phyloP scores from a whole-genome alignment of 1,284 basidiomycete species.

The Cerioporus squamosus region DNA sequence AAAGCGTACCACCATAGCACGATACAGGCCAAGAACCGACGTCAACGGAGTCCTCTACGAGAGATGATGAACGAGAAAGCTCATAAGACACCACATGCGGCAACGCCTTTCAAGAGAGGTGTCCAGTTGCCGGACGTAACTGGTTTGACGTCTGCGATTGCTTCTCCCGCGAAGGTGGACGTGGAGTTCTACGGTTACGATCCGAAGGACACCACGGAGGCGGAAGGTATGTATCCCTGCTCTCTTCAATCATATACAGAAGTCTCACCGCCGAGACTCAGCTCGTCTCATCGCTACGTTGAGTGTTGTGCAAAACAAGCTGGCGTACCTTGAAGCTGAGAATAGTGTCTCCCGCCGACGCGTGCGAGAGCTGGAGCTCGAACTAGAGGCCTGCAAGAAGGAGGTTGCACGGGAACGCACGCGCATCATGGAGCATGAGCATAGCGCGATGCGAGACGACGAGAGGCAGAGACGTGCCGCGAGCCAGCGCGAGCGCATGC shows the following conservation, averaged over 20 bases:
- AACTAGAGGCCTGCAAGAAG: slow-evolving; percentile 76
- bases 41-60: slow-evolving; percentile 25
- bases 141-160: slow-evolving; percentile 74
- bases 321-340: slow-evolving; percentile 76
- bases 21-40: slow-evolving; percentile 18
- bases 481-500: slow-evolving; percentile 8
- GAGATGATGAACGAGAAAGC: slow-evolving; percentile 22
- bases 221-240: slow-evolving; percentile 51
- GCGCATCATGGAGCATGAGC: slow-evolving; percentile 58
- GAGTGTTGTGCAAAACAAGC: slow-evolving; percentile 64
- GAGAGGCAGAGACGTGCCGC: slow-evolving; percentile 17
- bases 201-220: slow-evolving; percentile 54
- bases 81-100: slow-evolving; percentile 5
- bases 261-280: slow-evolving; percentile 30
- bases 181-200: slow-evolving; percentile 56
- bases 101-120: slow-evolving; percentile 30
- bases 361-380: slow-evolving; percentile 81
- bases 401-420: slow-evolving; percentile 73
- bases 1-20: slow-evolving; percentile 27
- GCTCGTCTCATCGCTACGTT: slow-evolving; percentile 66
- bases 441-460: slow-evolving; percentile 35
- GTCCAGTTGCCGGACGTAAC: slow-evolving; percentile 79
- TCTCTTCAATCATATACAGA: not conserved
- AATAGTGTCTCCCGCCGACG: slow-evolving; percentile 78
- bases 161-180: slow-evolving; percentile 63